phyloP scores from a whole-genome alignment of 2,329 filamentous ascomycete species.

The Tolypocladium cylindrosporum region DNA sequence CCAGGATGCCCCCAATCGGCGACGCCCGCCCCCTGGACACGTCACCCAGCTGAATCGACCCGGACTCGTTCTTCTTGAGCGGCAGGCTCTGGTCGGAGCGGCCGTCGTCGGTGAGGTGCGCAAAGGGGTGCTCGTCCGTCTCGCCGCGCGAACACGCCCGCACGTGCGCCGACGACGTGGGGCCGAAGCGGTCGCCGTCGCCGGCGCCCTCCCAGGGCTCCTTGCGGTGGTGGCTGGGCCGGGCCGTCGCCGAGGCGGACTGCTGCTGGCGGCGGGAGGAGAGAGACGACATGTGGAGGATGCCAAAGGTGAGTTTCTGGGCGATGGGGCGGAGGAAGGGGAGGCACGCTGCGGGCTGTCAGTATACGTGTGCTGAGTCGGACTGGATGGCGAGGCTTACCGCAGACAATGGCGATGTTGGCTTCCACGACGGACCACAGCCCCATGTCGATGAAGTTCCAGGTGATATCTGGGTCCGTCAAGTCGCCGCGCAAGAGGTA shows the following conservation, averaged over 20 bases:
- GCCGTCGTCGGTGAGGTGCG: constrained; percentile 1
- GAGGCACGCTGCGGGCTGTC: constrained; percentile 5
- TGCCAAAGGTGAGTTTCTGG: constrained; percentile 2
- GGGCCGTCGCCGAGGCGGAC: not conserved
- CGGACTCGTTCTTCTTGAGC: not conserved
- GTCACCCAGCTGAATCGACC: constrained; percentile 2
- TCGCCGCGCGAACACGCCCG: not conserved
- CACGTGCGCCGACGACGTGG: not conserved
- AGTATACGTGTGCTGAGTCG: not conserved
- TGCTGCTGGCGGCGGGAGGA: constrained; percentile 1
- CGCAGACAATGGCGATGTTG: constrained; percentile 14
- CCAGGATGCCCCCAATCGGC: constrained; percentile 1
- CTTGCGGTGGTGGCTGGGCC: not conserved
- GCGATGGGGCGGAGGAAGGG: constrained; percentile 6
- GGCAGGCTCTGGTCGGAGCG: not conserved
- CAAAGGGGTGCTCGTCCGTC: constrained; percentile 6
- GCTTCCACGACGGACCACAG: constrained; percentile 14
- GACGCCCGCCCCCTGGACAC: not conserved
- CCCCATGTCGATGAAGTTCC: constrained; percentile 12
- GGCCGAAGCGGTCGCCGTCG: not conserved
- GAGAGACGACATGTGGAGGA: constrained; percentile 1
- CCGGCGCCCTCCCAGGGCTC: not conserved
- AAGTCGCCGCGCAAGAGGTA: constrained; percentile 6
- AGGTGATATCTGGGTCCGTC: constrained; percentile 12
- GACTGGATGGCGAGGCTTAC: constrained; percentile 3